Conservation (phyloP, 768 basidiomycete genomes). For the Dacryopinax primogenitus region DNA sequence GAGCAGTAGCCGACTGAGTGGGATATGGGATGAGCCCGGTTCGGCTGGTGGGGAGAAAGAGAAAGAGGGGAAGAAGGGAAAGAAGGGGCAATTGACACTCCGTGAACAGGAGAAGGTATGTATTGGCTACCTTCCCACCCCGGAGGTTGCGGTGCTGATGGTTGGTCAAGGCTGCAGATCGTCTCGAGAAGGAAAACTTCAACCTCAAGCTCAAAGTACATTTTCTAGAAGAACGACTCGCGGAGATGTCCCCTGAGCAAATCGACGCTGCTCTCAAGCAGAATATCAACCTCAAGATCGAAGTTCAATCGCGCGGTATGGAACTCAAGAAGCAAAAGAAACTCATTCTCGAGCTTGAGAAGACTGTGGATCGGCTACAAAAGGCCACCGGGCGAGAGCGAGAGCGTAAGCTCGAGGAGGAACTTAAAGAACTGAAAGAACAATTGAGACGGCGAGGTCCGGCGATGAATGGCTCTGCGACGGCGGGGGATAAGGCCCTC, state of each 20-base stretch:
- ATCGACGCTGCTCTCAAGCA: conserved; percentile 84
- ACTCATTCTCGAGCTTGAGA: conserved; percentile 69
- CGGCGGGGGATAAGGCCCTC: conserved; percentile 39
- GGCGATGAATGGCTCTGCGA: conserved; percentile 16
- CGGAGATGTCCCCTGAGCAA: conserved; percentile 79
- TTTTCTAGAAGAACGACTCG: conserved; percentile 85
- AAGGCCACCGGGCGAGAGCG: conserved; percentile 32
- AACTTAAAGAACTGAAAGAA: conserved; percentile 45
- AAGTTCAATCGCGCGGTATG: conserved; percentile 76
- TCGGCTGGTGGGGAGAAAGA: background rate
- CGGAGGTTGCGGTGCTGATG: background rate
- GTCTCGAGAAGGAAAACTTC: conserved; percentile 94
- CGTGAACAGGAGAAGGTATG: conserved; percentile 92
- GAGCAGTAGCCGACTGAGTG: background rate
- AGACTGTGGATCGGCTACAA: conserved; percentile 60
- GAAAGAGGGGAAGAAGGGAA: background rate
- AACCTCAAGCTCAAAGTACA: conserved; percentile 91
- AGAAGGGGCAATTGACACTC: conserved; percentile 46
- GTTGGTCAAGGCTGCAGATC: conserved; percentile 68
- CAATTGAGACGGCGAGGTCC: conserved; percentile 42
- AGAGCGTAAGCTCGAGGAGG: conserved; percentile 63
- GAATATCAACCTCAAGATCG: conserved; percentile 85
- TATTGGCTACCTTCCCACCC: conserved; percentile 7
- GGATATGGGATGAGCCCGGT: background rate
- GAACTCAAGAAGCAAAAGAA: conserved; percentile 90